Evolutionary conservation across 371 early-diverging fungal species (phyloP), one percentile per base, ranked within the genome.

Genomic region (Coemansia sp.): DNA sequence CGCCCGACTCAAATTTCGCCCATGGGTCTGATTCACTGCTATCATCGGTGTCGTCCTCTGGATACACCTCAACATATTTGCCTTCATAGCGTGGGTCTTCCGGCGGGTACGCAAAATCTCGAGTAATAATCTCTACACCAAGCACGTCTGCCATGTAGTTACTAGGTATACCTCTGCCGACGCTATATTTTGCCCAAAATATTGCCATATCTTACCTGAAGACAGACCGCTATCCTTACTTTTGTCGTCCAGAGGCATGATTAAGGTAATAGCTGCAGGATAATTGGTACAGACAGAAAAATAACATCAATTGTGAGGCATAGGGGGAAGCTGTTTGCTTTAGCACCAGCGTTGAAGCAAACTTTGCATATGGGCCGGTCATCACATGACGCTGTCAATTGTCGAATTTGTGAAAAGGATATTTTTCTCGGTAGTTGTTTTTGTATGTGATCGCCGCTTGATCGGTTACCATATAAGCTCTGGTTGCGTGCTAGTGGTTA

Each of bases 71-170:
- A 16, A 47, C 69, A 31, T 70, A 78, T 40, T 70, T 61, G 31
- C 90, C 90, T 67, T 71, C 81, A 63, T 87, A 85, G 27, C 84
- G 81, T 27, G 88, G 85, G 48, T 87, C 86, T 42, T 83, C 78
- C 14, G 63, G 59, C 5, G 85, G 80, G 71, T 88, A 89, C 29
- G 87, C 91, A 80, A 88, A 90, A 72, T 90, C 91, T 37, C 89
- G 85, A 8, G 89, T 71, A 37, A 77, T 53, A 24, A 60, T 50
- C 29, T 59, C 58, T 58, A 51, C 26, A 56, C 22, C 24, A 24
- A 42, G 45, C 45, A 42, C n/a, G 45, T 16, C 18, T 50, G 51
- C 51, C 51, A 22, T 21, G 51, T 22, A 50, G 51, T n/a, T 50
- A 22, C 22, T 18, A 11, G 7, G 7, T 10, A 50, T 50, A 50